Evolutionary conservation across 2,329 filamentous ascomycete genomes (phyloP).

Genomic region (Neofusicoccum umdonicola): DNA sequence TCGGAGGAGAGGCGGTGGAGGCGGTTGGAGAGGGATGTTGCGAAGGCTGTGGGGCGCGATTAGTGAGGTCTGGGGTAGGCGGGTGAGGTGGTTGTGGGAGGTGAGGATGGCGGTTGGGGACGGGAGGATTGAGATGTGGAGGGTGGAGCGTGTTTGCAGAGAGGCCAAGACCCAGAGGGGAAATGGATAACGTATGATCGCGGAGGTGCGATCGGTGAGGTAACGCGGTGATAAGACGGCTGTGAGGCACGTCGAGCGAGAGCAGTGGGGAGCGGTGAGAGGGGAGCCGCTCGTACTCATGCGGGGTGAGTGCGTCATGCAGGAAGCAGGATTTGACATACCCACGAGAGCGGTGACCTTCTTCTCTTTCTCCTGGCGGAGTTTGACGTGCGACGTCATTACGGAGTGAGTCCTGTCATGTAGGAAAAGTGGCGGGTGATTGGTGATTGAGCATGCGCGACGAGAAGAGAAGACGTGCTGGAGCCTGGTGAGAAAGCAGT

Average conservation of each 20-base stretch:
- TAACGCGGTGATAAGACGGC: no score
- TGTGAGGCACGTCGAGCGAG: no score
- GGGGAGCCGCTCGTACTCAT: background rate
- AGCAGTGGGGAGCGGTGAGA: background rate
- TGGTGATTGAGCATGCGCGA: no score
- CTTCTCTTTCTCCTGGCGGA: conserved; percentile 34
- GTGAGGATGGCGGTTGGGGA: background rate
- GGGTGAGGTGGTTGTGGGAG: background rate
- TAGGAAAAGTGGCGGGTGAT: background rate
- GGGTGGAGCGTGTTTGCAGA: no score
- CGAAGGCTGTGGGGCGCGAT: conserved; percentile 31
- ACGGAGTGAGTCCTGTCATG: background rate
- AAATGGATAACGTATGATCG: no score
- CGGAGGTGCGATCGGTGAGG: background rate
- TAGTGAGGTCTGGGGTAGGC: background rate
- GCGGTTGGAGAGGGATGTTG: conserved; percentile 27
- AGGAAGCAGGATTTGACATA: background rate
- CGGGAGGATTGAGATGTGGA: no score
- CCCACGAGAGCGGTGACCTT: conserved; percentile 26
- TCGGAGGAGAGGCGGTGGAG: conserved; percentile 19
- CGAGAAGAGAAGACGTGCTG: no score
- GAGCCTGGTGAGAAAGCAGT: background rate
- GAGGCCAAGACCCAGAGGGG: no score
- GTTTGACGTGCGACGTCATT: background rate
- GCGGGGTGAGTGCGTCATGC: background rate